Evolutionary conservation across 768 basidiomycete species (phyloP).

Genomic region (Omphalotus guepiniiformis): DNA sequence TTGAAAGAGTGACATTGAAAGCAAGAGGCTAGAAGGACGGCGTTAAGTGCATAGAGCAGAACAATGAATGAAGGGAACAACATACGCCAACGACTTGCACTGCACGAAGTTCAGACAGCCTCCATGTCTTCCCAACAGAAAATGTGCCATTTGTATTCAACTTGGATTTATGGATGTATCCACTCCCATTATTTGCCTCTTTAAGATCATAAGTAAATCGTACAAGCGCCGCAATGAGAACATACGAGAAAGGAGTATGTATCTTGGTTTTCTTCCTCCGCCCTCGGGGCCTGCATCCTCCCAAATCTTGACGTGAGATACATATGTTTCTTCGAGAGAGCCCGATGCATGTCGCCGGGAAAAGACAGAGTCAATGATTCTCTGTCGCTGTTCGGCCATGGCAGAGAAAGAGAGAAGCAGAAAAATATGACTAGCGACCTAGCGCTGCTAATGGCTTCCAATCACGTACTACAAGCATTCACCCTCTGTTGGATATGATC

Average conservation of each 20-base stretch:
- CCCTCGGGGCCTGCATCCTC: slow-evolving; percentile 74
- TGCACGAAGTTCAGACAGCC: slow-evolving; percentile 71
- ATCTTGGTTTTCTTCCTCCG: slow-evolving; percentile 78
- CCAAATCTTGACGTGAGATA: slow-evolving; percentile 90
- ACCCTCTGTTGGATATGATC: too few relatives aligned
- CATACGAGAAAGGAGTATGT: slow-evolving; percentile 88
- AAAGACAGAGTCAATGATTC: slow-evolving; percentile 84
- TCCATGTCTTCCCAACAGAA: slow-evolving; percentile 98
- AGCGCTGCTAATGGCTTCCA: too few relatives aligned
- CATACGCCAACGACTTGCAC: slow-evolving; percentile 75
- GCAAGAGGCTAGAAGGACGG: slow-evolving; percentile 53
- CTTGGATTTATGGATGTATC: slow-evolving; percentile 94
- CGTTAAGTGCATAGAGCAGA: slow-evolving; percentile 8
- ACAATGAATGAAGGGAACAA: slow-evolving; percentile 14
- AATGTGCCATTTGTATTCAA: slow-evolving; percentile 91
- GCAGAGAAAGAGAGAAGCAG: slow-evolving; percentile 1
- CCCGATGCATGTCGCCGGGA: slow-evolving; percentile 63
- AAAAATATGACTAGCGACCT: too few relatives aligned
- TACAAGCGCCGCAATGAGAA: slow-evolving; percentile 17
- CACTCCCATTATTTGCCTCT: slow-evolving; percentile 61
- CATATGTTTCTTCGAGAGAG: slow-evolving; percentile 70
- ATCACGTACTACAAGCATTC: too few relatives aligned
- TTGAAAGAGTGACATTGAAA: slow-evolving; percentile 83
- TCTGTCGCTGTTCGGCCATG: slow-evolving; percentile 53
- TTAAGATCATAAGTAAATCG: slow-evolving; percentile 7